These are phyloP conservation scores for Rhizopogon parksii DNA, from an alignment of 1,284 basidiomycete genomes.

Conservation along the genomic window DNA sequence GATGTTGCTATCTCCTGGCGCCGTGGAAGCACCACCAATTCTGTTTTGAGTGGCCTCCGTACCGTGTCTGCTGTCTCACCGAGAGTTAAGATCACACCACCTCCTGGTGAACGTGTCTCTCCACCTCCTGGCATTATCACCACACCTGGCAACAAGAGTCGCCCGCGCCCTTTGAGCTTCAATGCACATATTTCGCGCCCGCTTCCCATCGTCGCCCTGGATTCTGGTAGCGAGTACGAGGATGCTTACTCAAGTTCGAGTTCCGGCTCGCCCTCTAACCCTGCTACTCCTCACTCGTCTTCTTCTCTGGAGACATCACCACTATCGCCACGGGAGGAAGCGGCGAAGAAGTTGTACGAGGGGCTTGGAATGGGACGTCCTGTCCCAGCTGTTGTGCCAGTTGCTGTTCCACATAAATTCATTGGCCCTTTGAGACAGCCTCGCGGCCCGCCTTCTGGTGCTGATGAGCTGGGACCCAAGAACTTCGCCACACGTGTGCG, in stretches of 20 bases:
- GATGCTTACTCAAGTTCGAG: slow-evolving; percentile 50
- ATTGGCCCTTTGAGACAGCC: slow-evolving; percentile 66
- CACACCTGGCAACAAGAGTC: slow-evolving; percentile 38
- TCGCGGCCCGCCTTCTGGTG: slow-evolving; percentile 77
- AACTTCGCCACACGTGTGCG: slow-evolving; percentile 82
- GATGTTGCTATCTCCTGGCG: slow-evolving; percentile 73
- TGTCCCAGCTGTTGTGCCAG: slow-evolving; percentile 14
- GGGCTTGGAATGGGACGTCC: slow-evolving; percentile 72
- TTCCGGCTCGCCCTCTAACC: slow-evolving; percentile 49
- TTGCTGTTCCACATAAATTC: slow-evolving; percentile 35
- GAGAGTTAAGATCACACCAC: slow-evolving; percentile 62
- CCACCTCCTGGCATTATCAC: slow-evolving; percentile 35
- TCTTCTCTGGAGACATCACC: slow-evolving; percentile 47
- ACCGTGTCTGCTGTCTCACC: slow-evolving; percentile 45
- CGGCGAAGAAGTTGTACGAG: slow-evolving; percentile 75
- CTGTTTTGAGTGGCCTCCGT: slow-evolving; percentile 60
- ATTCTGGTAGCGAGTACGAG: slow-evolving; percentile 50
- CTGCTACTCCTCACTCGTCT: slow-evolving; percentile 67
- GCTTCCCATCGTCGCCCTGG: slow-evolving; percentile 51
- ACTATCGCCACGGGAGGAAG: slow-evolving; percentile 74
- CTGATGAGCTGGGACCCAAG: slow-evolving; percentile 80
- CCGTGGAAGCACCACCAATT: slow-evolving; percentile 61
- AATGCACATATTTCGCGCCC: slow-evolving; percentile 41
- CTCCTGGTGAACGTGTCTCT: slow-evolving; percentile 51
- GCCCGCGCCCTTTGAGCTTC: slow-evolving; percentile 68